These are phyloP conservation scores for Hypoxylon cercidicola DNA, from an alignment of 495 filamentous ascomycete species.

Conservation along the genomic window DNA sequence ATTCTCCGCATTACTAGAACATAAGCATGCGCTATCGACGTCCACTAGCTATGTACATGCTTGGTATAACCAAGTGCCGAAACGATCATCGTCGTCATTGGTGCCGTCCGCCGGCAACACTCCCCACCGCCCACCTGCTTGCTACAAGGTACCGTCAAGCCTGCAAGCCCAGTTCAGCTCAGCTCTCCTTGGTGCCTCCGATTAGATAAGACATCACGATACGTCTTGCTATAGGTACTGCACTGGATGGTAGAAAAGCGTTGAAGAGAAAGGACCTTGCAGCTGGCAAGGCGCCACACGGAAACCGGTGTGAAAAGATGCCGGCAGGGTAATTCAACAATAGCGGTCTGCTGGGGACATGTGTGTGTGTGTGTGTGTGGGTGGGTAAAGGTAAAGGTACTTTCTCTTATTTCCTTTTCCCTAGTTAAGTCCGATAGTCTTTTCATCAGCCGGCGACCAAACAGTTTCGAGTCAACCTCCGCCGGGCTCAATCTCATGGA, in stretches of 20 bases:
- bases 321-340: slow-evolving; percentile 12
- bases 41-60: neutral
- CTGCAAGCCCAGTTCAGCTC: too few species aligned
- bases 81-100: slow-evolving; percentile 6
- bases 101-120: neutral
- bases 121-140: neutral
- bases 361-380: neutral
- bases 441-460: neutral
- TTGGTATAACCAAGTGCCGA: slow-evolving; percentile 8
- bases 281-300: slow-evolving; percentile 27
- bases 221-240: too few species aligned
- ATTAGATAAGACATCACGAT: neutral
- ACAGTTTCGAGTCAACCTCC: neutral
- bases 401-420: slow-evolving; percentile 11
- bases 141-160: too few species aligned
- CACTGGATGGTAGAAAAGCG: too few species aligned
- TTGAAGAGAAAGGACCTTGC: slow-evolving; percentile 28
- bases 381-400: slow-evolving; percentile 1
- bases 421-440: slow-evolving; percentile 18
- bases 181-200: too few species aligned
- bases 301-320: slow-evolving; percentile 10
- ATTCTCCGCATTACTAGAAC: slow-evolving; percentile 30
- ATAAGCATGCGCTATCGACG: neutral
- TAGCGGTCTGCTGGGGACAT: slow-evolving; percentile 16
- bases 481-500: slow-evolving; percentile 4